Conservation (phyloP, 169 alveolate genomes). For the Blepharisma undulans region DNA sequence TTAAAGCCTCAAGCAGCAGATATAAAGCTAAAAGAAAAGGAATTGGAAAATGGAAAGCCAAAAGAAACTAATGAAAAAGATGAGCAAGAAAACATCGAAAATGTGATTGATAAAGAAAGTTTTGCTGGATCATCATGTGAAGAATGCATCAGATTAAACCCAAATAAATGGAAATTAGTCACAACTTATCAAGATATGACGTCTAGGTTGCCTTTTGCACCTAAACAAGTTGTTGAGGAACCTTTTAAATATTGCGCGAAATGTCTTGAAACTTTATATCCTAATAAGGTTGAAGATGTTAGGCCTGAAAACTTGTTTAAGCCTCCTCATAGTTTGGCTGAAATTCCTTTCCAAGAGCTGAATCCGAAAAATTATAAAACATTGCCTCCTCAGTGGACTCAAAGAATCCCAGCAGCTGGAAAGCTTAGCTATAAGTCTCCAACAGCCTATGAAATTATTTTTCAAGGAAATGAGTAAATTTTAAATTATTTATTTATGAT, state of each 20-base stretch:
- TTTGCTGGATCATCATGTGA: background rate
- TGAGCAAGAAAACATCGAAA: background rate
- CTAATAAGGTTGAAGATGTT: background rate
- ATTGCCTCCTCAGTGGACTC: constrained; percentile 25
- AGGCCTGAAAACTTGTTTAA: background rate
- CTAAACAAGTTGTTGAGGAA: background rate
- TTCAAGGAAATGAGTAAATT: background rate
- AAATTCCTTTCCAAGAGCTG: constrained; percentile 35
- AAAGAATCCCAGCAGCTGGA: constrained; percentile 40
- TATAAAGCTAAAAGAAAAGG: no score
- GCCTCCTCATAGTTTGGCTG: constrained; percentile 19
- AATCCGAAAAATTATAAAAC: constrained; percentile 32
- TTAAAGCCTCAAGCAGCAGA: background rate
- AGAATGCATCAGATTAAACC: background rate
- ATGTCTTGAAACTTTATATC: background rate
- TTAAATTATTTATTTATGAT: no score
- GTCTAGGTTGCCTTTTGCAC: background rate
- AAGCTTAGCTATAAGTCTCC: constrained; percentile 31
- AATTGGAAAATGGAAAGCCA: background rate
- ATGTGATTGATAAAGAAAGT: background rate
- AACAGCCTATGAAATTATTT: constrained; percentile 27
- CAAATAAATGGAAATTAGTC: constrained; percentile 1
- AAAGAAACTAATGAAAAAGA: background rate
- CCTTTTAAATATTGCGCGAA: constrained; percentile 23
- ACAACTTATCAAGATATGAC: constrained; percentile 34